Evolutionary conservation across 2,329 filamentous ascomycete species (phyloP).

Genomic region (Trichoderma atroviride): DNA sequence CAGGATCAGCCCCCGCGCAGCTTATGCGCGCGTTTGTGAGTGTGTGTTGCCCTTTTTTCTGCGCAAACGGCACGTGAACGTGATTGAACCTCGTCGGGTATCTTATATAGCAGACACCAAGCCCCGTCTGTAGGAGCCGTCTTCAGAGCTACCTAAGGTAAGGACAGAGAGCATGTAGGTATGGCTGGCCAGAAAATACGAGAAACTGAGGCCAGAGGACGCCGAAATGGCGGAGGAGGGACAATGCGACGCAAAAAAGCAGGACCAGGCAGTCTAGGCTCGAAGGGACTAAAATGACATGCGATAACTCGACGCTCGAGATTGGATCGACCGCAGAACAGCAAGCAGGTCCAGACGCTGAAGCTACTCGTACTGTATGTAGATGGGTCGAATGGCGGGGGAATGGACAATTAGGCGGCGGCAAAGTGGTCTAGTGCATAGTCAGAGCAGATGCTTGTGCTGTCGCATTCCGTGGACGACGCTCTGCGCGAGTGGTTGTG

Average conservation of each 20-base stretch:
- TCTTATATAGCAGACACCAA: neutral
- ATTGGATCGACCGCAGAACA: conserved; percentile 6
- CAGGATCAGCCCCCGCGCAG: conserved; percentile 10
- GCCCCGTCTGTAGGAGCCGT: conserved; percentile 14
- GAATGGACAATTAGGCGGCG: conserved; percentile 25
- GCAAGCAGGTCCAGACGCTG: neutral
- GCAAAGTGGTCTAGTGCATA: conserved; percentile 22
- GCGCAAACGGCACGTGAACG: conserved; percentile 24
- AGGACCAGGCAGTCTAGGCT: conserved; percentile 9
- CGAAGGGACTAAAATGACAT: conserved; percentile 3
- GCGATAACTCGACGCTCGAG: conserved; percentile 16
- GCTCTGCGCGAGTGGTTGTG: neutral
- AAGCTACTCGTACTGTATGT: conserved; percentile 17
- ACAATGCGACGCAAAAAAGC: conserved; percentile 14
- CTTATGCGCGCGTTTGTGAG: conserved; percentile 10
- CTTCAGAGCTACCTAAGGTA: neutral
- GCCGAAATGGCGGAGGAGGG: conserved; percentile 16
- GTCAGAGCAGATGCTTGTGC: conserved; percentile 9
- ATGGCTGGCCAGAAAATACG: neutral
- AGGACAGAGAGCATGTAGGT: neutral
- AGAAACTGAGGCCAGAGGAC: conserved; percentile 13
- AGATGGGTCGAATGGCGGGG: conserved; percentile 20
- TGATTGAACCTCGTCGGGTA: conserved; percentile 16
- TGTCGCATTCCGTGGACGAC: conserved; percentile 7
- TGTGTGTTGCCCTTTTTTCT: conserved; percentile 3